These are phyloP conservation scores for Colletotrichum tabaci DNA, from an alignment of 2,329 filamentous ascomycete species.

Conservation along the genomic window DNA sequence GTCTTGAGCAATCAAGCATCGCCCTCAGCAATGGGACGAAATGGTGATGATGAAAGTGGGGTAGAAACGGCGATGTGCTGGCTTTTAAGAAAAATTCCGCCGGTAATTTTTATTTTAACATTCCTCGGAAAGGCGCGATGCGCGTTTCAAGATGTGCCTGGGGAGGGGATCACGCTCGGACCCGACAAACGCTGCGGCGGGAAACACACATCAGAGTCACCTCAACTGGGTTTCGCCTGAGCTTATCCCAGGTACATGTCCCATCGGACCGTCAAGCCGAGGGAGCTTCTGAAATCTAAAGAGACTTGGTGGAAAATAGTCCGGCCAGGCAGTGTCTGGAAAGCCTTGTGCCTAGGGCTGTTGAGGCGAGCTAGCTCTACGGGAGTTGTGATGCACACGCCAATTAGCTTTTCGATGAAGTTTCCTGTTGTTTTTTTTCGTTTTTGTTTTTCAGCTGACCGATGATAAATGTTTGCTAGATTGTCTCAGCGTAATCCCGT, in stretches of 20 bases:
- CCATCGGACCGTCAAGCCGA: constrained; percentile 6
- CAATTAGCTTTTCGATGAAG: background rate
- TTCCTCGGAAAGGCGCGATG: constrained; percentile 34
- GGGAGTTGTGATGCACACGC: background rate
- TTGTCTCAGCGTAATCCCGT: no score
- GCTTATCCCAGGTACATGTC: constrained; percentile 15
- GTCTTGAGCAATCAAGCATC: constrained; percentile 6
- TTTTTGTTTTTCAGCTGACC: no score
- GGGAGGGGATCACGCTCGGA: constrained; percentile 36
- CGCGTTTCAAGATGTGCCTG: constrained; percentile 38
- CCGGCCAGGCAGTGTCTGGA: background rate
- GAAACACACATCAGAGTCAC: constrained; percentile 34
- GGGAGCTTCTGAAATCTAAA: background rate
- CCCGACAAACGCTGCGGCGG: constrained; percentile 6
- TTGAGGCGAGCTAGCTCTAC: background rate
- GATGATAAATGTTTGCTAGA: no score
- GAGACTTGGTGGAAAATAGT: no score
- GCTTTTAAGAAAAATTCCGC: constrained; percentile 14
- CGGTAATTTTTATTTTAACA: constrained; percentile 9
- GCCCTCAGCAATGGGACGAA: background rate
- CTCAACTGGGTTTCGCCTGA: constrained; percentile 26
- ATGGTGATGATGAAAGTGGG: background rate
- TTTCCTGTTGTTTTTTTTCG: background rate
- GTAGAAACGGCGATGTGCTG: background rate
- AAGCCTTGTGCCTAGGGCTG: background rate